Evolutionary conservation across 805 yeast species (phyloP), one percentile per base, ranked within the genome.

Genomic region (Saccharomycopsis capsularis): DNA sequence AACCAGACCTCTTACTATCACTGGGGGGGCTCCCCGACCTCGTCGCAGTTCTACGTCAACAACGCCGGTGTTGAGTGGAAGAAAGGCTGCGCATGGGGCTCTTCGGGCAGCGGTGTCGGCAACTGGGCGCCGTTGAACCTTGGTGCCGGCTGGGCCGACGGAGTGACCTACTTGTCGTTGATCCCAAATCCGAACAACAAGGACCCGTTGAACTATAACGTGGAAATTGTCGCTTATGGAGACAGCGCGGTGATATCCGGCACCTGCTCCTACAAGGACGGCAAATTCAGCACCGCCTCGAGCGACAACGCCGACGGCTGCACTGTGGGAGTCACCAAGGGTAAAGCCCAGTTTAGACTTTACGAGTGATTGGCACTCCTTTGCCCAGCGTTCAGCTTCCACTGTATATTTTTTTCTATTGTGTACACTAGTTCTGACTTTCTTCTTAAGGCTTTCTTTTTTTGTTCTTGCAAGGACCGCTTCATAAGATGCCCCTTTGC

Each of bases 111-210:
- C 36, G 78, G 75, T 53, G 71, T 78, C 55, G 88, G 89, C 67
- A 82, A 82, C 77, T 82, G 87, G 86, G 82, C 84, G 42, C 83
- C 98, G 60, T 74, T 91, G 58, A 86, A 83, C 70, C 74, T 93
- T 60, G 99, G 99, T 67, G 88, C 97, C 45, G 97, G 98, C 63
- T 74, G 76, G 69, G 72, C 85, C 53, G 67, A 64, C 58, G 75
- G 75, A 51, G 71, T 79, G 60, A 74, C 95, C 47, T 90, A 87
- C 76, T 69, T 91, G 60, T 87, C 96, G 5, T 73, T 91, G 68
- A 87, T 89, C 69, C 96, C 96, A 69, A 91, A 91, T 35, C 96
- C 97, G 62, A 89, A 90, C 80, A 87, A 86, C 76, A 57, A 64
- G 21, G 64, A 74, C 19, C 70, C 90, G 49, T 75, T 82, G 48